These are phyloP conservation scores for Talaromyces sp. DNA, from an alignment of 2,329 filamentous ascomycete genomes.

Conservation along the genomic window DNA sequence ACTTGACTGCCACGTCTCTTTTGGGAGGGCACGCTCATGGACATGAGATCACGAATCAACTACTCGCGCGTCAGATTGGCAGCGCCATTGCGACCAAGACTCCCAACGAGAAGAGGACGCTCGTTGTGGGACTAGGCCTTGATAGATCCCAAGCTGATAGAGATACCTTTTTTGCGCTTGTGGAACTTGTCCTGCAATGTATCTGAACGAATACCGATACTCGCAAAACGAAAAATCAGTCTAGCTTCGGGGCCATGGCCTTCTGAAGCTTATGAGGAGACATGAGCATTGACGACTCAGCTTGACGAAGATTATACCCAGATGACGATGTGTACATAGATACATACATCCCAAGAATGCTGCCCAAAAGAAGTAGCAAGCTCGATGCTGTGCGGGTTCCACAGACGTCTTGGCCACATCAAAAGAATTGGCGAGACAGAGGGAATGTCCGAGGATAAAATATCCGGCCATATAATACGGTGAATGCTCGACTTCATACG, in stretches of 20 bases:
- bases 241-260: neutral
- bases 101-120: constrained; percentile 55
- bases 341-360: neutral
- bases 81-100: constrained; percentile 69
- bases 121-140: constrained; percentile 57
- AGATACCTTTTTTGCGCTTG: constrained; percentile 38
- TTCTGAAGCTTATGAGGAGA: neutral
- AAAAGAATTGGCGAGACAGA: neutral
- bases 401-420: neutral
- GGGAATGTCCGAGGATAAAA: neutral
- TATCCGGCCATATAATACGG: too few relatives aligned
- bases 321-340: neutral
- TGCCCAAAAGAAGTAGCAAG: neutral
- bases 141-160: constrained; percentile 39
- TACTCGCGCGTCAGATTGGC: constrained; percentile 84
- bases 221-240: neutral
- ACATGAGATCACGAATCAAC: constrained; percentile 77
- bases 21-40: constrained; percentile 76
- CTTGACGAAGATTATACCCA: neutral
- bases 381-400: neutral
- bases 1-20: constrained; percentile 80
- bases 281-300: neutral
- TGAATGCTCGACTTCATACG: too few relatives aligned
- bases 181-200: constrained; percentile 40
- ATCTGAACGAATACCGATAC: constrained; percentile 21